These are phyloP conservation scores for Suillus cothurnatus DNA, from an alignment of 768 basidiomycete species.

Conservation along the genomic window DNA sequence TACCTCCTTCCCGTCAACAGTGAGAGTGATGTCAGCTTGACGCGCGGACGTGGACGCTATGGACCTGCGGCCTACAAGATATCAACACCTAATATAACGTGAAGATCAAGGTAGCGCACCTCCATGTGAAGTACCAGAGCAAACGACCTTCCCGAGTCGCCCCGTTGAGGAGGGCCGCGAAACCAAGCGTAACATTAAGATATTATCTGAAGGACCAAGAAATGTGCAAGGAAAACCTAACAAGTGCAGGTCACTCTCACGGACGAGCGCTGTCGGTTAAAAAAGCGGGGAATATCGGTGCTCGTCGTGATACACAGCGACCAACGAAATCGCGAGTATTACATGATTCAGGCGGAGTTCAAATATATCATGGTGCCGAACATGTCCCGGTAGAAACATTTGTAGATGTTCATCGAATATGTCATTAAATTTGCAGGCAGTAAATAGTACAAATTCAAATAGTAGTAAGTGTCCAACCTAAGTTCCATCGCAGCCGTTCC, in stretches of 20 bases:
- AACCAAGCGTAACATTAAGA: conserved; percentile 67
- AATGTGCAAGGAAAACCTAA: conserved; percentile 27
- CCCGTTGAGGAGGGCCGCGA: conserved; percentile 69
- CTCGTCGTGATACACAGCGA: conserved; percentile 48
- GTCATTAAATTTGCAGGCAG: conserved; percentile 1
- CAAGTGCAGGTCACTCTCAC: conserved; percentile 14
- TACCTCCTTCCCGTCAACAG: conserved; percentile 96
- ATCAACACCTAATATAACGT: conserved; percentile 9
- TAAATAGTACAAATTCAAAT: conserved; percentile 9
- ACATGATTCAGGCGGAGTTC: conserved; percentile 26
- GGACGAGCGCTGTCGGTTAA: conserved; percentile 18
- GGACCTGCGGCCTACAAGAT: conserved; percentile 52
- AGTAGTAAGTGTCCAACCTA: not conserved
- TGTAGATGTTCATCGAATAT: not conserved
- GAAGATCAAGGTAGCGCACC: conserved; percentile 23
- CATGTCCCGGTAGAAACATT: not conserved
- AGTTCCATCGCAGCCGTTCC: not conserved
- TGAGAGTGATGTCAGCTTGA: conserved; percentile 84
- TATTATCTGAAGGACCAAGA: conserved; percentile 21
- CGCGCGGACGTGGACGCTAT: conserved; percentile 67
- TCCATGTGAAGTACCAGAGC: conserved; percentile 39
- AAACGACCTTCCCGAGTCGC: conserved; percentile 65
- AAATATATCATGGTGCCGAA: conserved; percentile 10
- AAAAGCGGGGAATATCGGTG: conserved; percentile 25
- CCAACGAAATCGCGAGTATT: conserved; percentile 22